A percentile compares a stretch with the other conserved stretches of the same genome.
phyloP scores from a whole-genome alignment of 768 basidiomycete genomes.

The Serendipita sp. region DNA sequence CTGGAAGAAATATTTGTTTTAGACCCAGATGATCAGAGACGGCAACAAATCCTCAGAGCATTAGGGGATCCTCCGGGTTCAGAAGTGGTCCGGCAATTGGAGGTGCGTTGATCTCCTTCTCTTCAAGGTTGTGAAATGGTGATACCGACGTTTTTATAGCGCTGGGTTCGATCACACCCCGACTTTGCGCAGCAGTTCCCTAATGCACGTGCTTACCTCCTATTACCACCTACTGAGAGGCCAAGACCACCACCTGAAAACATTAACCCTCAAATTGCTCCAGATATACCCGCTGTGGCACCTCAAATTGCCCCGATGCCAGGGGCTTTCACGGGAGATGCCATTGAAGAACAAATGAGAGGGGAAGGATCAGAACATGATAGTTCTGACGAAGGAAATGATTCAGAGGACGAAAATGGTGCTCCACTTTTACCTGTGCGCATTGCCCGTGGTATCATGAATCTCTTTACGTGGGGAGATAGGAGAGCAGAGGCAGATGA shows the following conservation, averaged over 20 bases:
- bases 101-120: constrained; percentile 21
- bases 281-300: constrained; percentile 38
- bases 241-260: constrained; percentile 30
- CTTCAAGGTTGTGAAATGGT: constrained; percentile 5
- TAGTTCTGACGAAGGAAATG: constrained; percentile 15
- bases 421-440: constrained; percentile 11
- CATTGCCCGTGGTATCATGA: neutral
- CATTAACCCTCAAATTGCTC: constrained; percentile 30
- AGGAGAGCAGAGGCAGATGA: constrained; percentile 41
- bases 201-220: constrained; percentile 31
- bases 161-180: constrained; percentile 40
- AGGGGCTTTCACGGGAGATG: constrained; percentile 19
- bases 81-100: constrained; percentile 34
- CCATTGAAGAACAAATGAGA: constrained; percentile 15
- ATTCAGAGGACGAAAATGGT: constrained; percentile 24
- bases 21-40: neutral
- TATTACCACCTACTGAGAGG: neutral
- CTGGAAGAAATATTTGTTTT: neutral
- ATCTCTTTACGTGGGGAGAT: constrained; percentile 22
- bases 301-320: constrained; percentile 32
- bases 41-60: neutral
- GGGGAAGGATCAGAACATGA: constrained; percentile 8
- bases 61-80: neutral
- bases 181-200: constrained; percentile 40
- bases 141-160: constrained; percentile 19